Percentiles rank a stretch among this genome's conserved stretches.
phyloP scores from a whole-genome alignment of 768 basidiomycete genomes.

The Tylopilus felleus region DNA sequence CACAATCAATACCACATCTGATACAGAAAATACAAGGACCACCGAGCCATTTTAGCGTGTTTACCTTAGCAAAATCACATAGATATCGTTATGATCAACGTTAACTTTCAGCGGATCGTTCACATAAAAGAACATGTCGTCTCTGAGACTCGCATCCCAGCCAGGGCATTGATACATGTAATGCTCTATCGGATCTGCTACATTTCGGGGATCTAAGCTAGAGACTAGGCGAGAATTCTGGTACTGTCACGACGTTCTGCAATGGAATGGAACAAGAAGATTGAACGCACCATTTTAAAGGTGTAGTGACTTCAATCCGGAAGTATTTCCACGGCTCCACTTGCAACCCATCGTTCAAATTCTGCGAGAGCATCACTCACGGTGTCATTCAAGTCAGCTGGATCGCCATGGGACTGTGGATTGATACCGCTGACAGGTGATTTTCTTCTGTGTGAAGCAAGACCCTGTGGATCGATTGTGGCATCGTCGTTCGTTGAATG shows the following conservation, averaged over 20 bases:
- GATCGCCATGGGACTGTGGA: neutral
- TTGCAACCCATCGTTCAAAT: conserved; percentile 66
- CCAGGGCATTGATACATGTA: neutral
- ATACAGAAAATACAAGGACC: no score
- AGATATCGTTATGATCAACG: neutral
- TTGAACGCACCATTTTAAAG: neutral
- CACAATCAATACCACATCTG: no score
- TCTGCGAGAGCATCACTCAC: conserved; percentile 55
- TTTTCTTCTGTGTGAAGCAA: neutral
- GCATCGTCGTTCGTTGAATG: neutral
- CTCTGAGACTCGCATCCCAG: neutral
- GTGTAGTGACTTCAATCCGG: conserved; percentile 13
- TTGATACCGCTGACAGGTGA: neutral
- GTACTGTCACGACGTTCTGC: neutral
- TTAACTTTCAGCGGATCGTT: neutral
- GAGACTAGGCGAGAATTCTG: no score
- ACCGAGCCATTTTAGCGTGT: neutral
- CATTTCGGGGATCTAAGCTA: neutral
- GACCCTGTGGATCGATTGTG: neutral
- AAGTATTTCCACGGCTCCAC: conserved; percentile 57
- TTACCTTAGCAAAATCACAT: neutral
- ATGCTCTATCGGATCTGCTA: neutral
- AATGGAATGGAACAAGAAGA: neutral
- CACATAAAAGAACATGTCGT: neutral
- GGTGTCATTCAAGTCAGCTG: conserved; percentile 8